Evolutionary conservation across 148 eudicot genomes (phyloP), one percentile per base, ranked within the genome.

Genomic region (Tetragonia tetragonoides): DNA sequence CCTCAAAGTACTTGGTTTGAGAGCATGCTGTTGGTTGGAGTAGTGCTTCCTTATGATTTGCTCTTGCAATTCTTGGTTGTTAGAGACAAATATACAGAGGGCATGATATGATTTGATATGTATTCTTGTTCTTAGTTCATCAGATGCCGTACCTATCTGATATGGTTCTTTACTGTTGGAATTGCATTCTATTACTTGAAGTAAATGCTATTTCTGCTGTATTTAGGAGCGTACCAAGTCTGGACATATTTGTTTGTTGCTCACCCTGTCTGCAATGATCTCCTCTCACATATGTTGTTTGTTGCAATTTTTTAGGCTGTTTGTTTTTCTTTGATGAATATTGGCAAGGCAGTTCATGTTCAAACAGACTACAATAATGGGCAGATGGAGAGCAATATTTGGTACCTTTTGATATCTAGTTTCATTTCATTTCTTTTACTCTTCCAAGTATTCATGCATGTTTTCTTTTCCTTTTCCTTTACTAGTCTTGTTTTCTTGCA

Each of bases 301-400:
- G 17, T 78, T 47, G 40, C n/a, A 37, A 73, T 24, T 37, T 78
- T 85, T 81, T 75, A 95, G 98, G 99, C 87, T 78, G 84, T 87
- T 53, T 95, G 96, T 68, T 83, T 82, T 84, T 75, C 91, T 82
- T 86, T 95, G 61, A 84, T 95, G 83, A 83, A 84, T 63, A 76
- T 86, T 74, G 90, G 94, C 74, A 86, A 84, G 60, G 69, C 89
- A 10, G 74, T 75, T 34, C 68, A 56, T 74, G 68, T 75, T 72
- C 86, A 86, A 75, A 82, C 73, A 38, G 46, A 78, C 77, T 51
- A 77, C 64, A 82, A 70, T 47, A 75, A 74, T 60, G 82, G 75
- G 68, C 79, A 79, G 66, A 68, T 59, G 76, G 89, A 88, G 67
- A 86, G 78, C 75, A 80, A 81, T 69, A 39, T 82, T 44, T 76